phyloP scores from a whole-genome alignment of 2,329 filamentous ascomycete species.

The Epichloe uncinata region DNA sequence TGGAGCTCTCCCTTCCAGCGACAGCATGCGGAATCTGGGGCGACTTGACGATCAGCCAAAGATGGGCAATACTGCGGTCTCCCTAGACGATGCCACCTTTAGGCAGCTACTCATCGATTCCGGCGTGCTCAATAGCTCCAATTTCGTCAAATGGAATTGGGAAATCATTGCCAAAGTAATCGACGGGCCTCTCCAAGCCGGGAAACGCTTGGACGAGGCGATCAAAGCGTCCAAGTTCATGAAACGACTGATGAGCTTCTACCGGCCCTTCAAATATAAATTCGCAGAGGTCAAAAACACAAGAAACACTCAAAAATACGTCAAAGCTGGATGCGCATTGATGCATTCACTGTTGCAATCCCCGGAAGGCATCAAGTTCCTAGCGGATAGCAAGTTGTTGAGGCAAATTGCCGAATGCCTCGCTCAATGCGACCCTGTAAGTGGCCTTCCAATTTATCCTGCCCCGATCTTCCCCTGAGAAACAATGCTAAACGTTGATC shows the following conservation, averaged over 20 bases:
- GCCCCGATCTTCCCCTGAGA: background rate
- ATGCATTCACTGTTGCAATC: slow-evolving; percentile 80
- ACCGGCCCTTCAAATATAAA: slow-evolving; percentile 90
- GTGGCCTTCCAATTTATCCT: slow-evolving; percentile 8
- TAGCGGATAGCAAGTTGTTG: slow-evolving; percentile 84
- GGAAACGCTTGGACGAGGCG: slow-evolving; percentile 85
- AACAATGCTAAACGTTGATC: slow-evolving; percentile 7
- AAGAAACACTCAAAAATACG: slow-evolving; percentile 86
- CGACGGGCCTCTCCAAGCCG: slow-evolving; percentile 80
- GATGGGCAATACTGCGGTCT: slow-evolving; percentile 25
- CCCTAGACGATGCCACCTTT: slow-evolving; percentile 47
- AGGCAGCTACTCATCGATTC: slow-evolving; percentile 60
- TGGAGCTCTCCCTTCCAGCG: slow-evolving; percentile 28
- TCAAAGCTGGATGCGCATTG: slow-evolving; percentile 76
- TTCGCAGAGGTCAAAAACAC: slow-evolving; percentile 87
- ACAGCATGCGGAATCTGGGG: slow-evolving; percentile 33
- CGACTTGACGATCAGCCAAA: slow-evolving; percentile 45
- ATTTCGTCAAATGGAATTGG: slow-evolving; percentile 96
- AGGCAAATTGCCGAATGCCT: slow-evolving; percentile 92
- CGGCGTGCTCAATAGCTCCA: slow-evolving; percentile 75
- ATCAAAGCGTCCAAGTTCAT: slow-evolving; percentile 93
- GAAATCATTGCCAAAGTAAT: slow-evolving; percentile 81
- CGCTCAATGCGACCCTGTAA: slow-evolving; percentile 82
- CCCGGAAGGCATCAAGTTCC: slow-evolving; percentile 67
- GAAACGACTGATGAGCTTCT: slow-evolving; percentile 88